Evolutionary conservation across 306 rosid genomes (phyloP).

Genomic region (Cicer pinnatifidum): DNA sequence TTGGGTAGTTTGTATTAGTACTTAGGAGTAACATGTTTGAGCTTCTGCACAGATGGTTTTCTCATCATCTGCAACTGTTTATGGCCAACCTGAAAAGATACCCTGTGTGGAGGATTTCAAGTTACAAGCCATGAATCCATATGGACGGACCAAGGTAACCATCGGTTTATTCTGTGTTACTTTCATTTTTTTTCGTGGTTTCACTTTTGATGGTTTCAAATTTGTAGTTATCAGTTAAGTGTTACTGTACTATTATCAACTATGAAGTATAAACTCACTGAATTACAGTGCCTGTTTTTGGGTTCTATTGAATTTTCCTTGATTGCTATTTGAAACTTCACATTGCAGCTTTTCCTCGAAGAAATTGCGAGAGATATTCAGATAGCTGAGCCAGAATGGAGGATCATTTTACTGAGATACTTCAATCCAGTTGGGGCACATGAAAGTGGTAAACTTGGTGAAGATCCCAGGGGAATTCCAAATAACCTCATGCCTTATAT

Average conservation of each 20-base stretch:
- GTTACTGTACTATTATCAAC: background rate
- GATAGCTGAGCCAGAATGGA: conserved; percentile 87
- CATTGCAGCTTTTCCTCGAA: conserved; percentile 78
- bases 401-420: conserved; percentile 77
- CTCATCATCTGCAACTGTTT: conserved; percentile 93
- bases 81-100: conserved; percentile 86
- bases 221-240: background rate
- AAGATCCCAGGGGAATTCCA: conserved; percentile 95
- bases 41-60: conserved; percentile 70
- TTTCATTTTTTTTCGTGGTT: background rate
- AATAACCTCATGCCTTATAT: conserved; percentile 96
- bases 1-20: too few species aligned
- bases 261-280: conserved; percentile 12
- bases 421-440: conserved; percentile 98
- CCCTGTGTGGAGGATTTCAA: conserved; percentile 84
- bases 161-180: background rate
- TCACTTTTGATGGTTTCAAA: background rate
- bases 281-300: conserved; percentile 20
- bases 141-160: conserved; percentile 85
- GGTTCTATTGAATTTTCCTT: conserved; percentile 28
- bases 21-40: background rate
- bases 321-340: conserved; percentile 25
- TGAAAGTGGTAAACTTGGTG: conserved; percentile 91
- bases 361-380: conserved; percentile 86
- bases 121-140: conserved; percentile 82